phyloP scores from a whole-genome alignment of 2,329 filamentous ascomycete species.

The Helminthosporium solani region DNA sequence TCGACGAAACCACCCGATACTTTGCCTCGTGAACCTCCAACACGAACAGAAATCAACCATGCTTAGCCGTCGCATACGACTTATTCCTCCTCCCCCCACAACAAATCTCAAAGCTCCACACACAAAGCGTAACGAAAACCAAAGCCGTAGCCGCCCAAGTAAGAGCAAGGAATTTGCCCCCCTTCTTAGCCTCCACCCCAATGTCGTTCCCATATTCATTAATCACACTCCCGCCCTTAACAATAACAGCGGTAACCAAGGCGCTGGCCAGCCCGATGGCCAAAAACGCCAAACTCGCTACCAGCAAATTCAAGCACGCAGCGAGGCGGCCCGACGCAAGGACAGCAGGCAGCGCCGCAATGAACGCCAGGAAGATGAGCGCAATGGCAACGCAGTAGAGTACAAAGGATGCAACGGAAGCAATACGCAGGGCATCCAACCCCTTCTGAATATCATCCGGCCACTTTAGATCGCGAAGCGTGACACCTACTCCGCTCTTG shows the following conservation, averaged over 20 bases:
- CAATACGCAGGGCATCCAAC: conserved; percentile 52
- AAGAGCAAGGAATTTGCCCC: conserved; percentile 57
- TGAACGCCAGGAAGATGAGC: conserved; percentile 52
- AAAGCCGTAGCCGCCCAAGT: conserved; percentile 59
- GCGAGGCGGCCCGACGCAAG: conserved; percentile 48
- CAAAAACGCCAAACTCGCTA: conserved; percentile 55
- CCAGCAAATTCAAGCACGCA: conserved; percentile 52
- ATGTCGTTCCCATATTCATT: conserved; percentile 55
- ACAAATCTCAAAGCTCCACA: conserved; percentile 35
- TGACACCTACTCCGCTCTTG: conserved; percentile 45
- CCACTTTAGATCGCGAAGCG: conserved; percentile 57
- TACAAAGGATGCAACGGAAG: conserved; percentile 56
- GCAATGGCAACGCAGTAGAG: conserved; percentile 61
- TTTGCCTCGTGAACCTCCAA: too few relatives aligned
- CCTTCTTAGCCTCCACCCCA: conserved; percentile 52
- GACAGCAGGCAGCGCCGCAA: conserved; percentile 49
- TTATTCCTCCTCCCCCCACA: conserved; percentile 13
- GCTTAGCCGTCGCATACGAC: conserved; percentile 17
- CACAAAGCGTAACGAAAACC: conserved; percentile 42
- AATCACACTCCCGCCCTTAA: conserved; percentile 55
- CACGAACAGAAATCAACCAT: conserved; percentile 14
- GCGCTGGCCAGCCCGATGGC: conserved; percentile 72
- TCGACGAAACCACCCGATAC: too few relatives aligned
- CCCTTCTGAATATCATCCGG: conserved; percentile 57
- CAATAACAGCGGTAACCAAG: conserved; percentile 64